Evolutionary conservation across 306 rosid species (phyloP).

Genomic region (Vigna angularis): DNA sequence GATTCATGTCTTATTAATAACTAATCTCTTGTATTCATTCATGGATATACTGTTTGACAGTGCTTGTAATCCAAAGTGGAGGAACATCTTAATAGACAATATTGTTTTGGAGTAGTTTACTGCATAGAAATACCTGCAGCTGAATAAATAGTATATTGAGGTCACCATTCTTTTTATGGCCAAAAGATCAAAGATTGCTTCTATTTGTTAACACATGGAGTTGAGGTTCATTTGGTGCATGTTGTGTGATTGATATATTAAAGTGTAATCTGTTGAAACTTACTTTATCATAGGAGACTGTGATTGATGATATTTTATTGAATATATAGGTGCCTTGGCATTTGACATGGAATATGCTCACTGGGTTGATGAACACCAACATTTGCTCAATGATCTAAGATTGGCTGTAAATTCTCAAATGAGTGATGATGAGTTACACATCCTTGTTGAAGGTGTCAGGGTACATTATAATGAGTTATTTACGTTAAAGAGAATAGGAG

Average conservation of each 20-base stretch:
- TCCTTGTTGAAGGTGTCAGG: slow-evolving; percentile 75
- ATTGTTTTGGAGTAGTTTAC: background rate
- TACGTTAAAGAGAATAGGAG: slow-evolving; percentile 74
- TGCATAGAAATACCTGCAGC: background rate
- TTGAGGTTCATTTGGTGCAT: background rate
- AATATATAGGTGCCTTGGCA: slow-evolving; percentile 64
- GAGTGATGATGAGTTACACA: slow-evolving; percentile 70
- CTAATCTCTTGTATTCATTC: no score
- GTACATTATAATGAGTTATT: slow-evolving; percentile 74
- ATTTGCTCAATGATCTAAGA: slow-evolving; percentile 66
- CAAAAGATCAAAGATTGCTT: background rate
- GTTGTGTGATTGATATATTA: background rate
- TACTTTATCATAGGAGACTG: background rate
- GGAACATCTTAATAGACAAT: no score
- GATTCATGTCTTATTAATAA: no score
- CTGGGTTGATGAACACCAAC: slow-evolving; percentile 88
- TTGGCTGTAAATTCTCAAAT: slow-evolving; percentile 67
- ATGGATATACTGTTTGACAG: background rate
- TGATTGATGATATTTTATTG: slow-evolving; percentile 27
- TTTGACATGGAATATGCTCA: slow-evolving; percentile 78
- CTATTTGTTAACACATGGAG: background rate
- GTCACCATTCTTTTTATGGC: background rate
- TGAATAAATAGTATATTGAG: background rate
- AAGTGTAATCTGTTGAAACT: background rate
- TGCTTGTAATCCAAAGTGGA: no score